These are phyloP conservation scores for Phytophthora citricola DNA, from an alignment of 352 stramenopile genomes.

Conservation along the genomic window DNA sequence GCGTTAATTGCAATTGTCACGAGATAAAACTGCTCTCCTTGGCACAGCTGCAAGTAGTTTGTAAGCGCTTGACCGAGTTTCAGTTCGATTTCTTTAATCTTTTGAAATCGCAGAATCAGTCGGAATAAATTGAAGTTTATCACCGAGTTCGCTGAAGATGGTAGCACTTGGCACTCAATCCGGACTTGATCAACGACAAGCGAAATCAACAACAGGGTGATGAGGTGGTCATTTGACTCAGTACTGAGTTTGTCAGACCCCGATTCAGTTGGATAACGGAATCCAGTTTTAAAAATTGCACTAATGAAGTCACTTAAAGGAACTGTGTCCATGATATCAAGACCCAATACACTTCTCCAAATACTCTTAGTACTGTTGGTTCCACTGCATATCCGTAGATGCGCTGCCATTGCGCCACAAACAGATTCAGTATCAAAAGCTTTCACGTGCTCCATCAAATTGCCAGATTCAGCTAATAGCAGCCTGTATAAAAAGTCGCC, in stretches of 20 bases:
- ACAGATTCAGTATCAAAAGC: conserved; percentile 37
- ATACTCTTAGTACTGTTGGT: conserved; percentile 41
- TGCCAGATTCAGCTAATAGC: conserved; percentile 23
- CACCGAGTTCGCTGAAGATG: neutral
- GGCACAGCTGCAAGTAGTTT: conserved; percentile 43
- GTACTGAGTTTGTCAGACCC: neutral
- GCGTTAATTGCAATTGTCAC: conserved; percentile 47
- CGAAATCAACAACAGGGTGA: conserved; percentile 48
- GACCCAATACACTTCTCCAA: conserved; percentile 58
- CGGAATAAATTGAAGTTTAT: conserved; percentile 56
- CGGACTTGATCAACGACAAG: conserved; percentile 57
- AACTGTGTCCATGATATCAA: conserved; percentile 35
- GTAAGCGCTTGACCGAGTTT: conserved; percentile 55
- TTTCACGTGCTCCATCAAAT: conserved; percentile 40
- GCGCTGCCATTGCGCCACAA: conserved; percentile 37
- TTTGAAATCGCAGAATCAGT: conserved; percentile 46
- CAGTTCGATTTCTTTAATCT: conserved; percentile 58
- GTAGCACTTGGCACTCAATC: conserved; percentile 21
- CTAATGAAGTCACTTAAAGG: conserved; percentile 59
- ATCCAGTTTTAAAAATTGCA: conserved; percentile 45
- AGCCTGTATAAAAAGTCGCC: conserved; percentile 46
- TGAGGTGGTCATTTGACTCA: conserved; percentile 26
- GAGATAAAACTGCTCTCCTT: conserved; percentile 56
- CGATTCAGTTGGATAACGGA: conserved; percentile 15
- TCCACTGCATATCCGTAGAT: conserved; percentile 47